Percentiles rank a stretch among this genome's conserved stretches.
Conservation (phyloP, 164 flowering plant genomes). For the Houttuynia cordata region DNA sequence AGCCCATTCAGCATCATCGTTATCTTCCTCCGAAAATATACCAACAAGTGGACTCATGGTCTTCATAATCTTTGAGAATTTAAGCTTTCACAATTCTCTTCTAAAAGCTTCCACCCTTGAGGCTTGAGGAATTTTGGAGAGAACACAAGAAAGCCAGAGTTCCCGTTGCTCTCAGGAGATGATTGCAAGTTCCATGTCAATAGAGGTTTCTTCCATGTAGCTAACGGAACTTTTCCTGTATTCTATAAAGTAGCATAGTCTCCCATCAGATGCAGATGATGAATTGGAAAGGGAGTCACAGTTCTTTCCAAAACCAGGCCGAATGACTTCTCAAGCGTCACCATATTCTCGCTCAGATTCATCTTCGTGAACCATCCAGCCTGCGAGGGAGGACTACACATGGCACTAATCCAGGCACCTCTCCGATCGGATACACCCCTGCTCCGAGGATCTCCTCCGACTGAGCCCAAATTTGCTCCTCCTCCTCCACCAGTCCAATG, state of each 20-base stretch:
- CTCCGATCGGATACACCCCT: background rate
- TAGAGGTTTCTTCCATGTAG: slow-evolving; percentile 47
- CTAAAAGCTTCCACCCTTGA: slow-evolving; percentile 46
- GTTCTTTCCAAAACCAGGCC: slow-evolving; percentile 89
- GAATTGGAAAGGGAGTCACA: slow-evolving; percentile 75
- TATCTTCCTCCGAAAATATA: slow-evolving; percentile 48
- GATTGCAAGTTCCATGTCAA: slow-evolving; percentile 38
- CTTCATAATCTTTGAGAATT: slow-evolving; percentile 13
- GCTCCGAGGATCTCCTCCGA: background rate
- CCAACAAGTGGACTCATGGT: slow-evolving; percentile 44
- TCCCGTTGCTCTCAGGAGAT: slow-evolving; percentile 38
- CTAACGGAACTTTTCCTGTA: slow-evolving; percentile 58
- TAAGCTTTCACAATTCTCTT: slow-evolving; percentile 19
- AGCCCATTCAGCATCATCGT: slow-evolving; percentile 69
- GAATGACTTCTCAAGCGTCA: slow-evolving; percentile 74
- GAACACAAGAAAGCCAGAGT: slow-evolving; percentile 58
- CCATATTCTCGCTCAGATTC: slow-evolving; percentile 92
- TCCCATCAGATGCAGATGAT: slow-evolving; percentile 36
- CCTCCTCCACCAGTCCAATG: too few relatives aligned
- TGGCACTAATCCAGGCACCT: slow-evolving; percentile 25
- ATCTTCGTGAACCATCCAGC: slow-evolving; percentile 28
- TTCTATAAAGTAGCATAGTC: slow-evolving; percentile 50
- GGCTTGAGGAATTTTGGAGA: slow-evolving; percentile 47
- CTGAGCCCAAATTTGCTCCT: too few relatives aligned
- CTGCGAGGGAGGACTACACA: slow-evolving; percentile 16